A percentile compares a stretch with the other conserved stretches of the same genome.
phyloP scores from a whole-genome alignment of 148 eudicot species.

The Spergularia bocconei region DNA sequence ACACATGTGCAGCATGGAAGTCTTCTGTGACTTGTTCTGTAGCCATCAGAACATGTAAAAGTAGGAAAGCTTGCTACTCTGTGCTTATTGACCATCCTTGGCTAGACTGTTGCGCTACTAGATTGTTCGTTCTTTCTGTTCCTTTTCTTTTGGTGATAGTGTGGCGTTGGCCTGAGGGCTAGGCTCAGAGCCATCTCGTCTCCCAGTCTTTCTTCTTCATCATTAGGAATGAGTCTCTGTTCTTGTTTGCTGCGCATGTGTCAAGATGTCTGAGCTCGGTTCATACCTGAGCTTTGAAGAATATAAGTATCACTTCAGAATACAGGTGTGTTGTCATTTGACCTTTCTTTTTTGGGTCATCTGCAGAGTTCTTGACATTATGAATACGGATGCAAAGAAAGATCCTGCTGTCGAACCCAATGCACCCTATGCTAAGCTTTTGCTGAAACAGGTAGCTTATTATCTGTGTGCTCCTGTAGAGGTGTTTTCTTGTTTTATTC shows the following conservation, averaged over 20 bases:
- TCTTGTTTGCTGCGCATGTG: not conserved
- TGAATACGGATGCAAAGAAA: constrained; percentile 69
- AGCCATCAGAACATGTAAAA: not conserved
- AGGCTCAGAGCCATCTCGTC: not conserved
- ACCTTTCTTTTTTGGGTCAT: not conserved
- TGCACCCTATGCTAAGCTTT: constrained; percentile 64
- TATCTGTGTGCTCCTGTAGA: not conserved
- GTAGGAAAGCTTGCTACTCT: not conserved
- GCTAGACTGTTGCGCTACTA: not conserved
- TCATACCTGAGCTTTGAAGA: not conserved
- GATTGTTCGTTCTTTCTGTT: not conserved
- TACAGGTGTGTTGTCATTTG: not conserved
- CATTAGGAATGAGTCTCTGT: not conserved
- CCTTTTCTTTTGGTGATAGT: not conserved
- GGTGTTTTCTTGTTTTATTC: not conserved
- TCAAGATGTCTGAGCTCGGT: not conserved
- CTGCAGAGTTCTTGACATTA: constrained; percentile 86
- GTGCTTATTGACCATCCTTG: not conserved
- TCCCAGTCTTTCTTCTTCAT: not conserved
- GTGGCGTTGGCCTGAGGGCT: not conserved
- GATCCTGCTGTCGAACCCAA: constrained; percentile 70
- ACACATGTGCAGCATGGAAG: not conserved
- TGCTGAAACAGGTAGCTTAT: constrained; percentile 63
- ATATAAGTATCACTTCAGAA: not conserved
- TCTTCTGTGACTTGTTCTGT: not conserved